These are phyloP conservation scores for Cubamyces sp. DNA, from an alignment of 768 basidiomycete species.

Conservation along the genomic window DNA sequence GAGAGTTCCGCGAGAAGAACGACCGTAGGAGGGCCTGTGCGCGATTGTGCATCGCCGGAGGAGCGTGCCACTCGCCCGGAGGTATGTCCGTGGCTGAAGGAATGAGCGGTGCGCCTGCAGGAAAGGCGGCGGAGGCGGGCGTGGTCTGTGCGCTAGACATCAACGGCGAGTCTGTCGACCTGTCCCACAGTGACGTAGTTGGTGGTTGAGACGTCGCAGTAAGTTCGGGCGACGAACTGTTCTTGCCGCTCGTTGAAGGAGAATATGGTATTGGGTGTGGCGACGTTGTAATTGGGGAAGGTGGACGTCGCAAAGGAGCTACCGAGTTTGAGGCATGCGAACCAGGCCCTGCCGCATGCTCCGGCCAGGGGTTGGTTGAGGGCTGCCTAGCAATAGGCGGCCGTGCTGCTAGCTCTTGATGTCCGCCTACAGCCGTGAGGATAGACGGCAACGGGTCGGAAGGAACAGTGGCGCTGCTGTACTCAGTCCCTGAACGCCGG, in stretches of 20 bases:
- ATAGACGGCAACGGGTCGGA: neutral
- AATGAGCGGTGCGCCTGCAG: neutral
- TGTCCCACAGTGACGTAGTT: neutral
- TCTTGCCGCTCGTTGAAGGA: neutral
- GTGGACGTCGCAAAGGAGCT: too few species aligned
- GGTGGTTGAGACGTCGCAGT: neutral
- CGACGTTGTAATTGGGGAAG: too few species aligned
- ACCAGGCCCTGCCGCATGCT: too few species aligned
- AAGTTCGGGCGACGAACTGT: neutral
- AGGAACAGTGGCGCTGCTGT: neutral
- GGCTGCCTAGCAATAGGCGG: neutral
- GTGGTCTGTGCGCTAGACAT: neutral
- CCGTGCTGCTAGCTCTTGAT: too few species aligned
- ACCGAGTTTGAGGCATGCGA: too few species aligned
- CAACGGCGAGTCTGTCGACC: neutral
- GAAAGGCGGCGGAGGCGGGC: neutral
- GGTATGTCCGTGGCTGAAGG: neutral
- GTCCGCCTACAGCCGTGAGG: neutral
- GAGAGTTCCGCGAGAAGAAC: conserved; percentile 3
- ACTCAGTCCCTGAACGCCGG: neutral
- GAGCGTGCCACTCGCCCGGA: conserved; percentile 9
- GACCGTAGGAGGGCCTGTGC: conserved; percentile 10
- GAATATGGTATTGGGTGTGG: too few species aligned
- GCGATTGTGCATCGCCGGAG: conserved; percentile 8
- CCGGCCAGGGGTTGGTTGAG: too few species aligned